Evolutionary conservation across 2,329 filamentous ascomycete species (phyloP), one percentile per base, ranked within the genome.

Genomic region (Cadophora malorum): DNA sequence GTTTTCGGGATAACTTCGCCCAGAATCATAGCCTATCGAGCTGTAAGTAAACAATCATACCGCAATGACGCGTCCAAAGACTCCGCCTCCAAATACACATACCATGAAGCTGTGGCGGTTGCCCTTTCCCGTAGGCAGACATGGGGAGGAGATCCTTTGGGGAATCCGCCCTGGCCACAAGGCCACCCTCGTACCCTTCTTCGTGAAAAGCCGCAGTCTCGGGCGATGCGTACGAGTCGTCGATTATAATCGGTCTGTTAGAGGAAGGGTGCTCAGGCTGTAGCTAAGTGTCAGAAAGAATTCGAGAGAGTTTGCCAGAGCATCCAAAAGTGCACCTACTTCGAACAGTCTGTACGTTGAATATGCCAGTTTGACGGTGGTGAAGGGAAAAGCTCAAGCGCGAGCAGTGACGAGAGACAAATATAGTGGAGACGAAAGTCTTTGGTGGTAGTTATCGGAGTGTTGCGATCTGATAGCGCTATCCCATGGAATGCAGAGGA

Each of bases 81-180:
- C 38, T n/a, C 28, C 25, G 63, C 53, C 45, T 61, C 45, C 16
- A 67, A 69, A 64, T 69, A 69, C 68, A 90, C 93, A 83, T 84
- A 96, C 94, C 91, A 81, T 95, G 91, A 83, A 94, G 87, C 79
- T 90, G 91, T 80, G 90, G 85, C 81, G 89, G 85, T 79, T 91
- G 88, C 68, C 88, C 81, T 82, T 96, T 97, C 77, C 86, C 84
- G 85, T 93, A 94, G 81, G 90, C 90, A 80, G 92, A 91, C 91
- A 94, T 94, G 81, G 91, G 89, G 81, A 92, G 82, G 41, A 72
- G 66, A 58, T 74, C 73, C 68, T 70, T 74, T 53, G 76, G 74
- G 68, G 76, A 78, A 67, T 76, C 72, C 62, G 67, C 72, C 74
- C 74, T 73, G 63, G 75, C 74, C 73, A 79, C 72, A 65, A 77